These are phyloP conservation scores for Penicillium malachiteum DNA, from an alignment of 495 filamentous ascomycete species.

Conservation along the genomic window DNA sequence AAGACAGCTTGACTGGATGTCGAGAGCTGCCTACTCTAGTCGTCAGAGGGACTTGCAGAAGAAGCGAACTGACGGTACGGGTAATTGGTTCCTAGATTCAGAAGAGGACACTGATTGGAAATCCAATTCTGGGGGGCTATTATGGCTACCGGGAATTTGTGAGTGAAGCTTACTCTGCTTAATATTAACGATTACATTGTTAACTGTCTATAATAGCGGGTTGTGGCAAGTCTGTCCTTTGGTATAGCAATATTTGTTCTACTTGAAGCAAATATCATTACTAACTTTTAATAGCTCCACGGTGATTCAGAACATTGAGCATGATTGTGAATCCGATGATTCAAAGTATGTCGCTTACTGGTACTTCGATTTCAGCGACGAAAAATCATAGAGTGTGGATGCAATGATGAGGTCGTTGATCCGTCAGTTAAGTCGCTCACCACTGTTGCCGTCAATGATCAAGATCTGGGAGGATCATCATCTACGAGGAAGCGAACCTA, in stretches of 20 bases:
- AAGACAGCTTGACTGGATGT: not conserved
- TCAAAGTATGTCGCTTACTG: conserved; percentile 10
- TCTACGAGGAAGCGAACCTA: not conserved
- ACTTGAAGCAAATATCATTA: not conserved
- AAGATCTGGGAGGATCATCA: conserved; percentile 5
- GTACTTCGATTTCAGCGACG: conserved; percentile 17
- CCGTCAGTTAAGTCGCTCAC: conserved; percentile 7
- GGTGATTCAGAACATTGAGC: conserved; percentile 10
- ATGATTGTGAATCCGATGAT: not conserved
- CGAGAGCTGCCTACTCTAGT: not conserved
- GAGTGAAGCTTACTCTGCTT: not conserved
- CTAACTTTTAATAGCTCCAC: conserved; percentile 11
- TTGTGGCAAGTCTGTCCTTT: conserved; percentile 8
- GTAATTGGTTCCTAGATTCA: conserved; percentile 8
- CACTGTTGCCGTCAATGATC: not conserved
- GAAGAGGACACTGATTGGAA: conserved; percentile 4
- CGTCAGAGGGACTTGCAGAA: not conserved
- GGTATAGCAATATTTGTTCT: not conserved
- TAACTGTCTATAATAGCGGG: not conserved
- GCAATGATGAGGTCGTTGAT: conserved; percentile 12
- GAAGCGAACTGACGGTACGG: not conserved
- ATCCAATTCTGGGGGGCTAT: not conserved
- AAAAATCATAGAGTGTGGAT: conserved; percentile 7
- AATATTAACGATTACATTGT: not conserved
- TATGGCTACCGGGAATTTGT: conserved; percentile 1